phyloP scores from a whole-genome alignment of 2,329 filamentous ascomycete genomes.

The Monosporascus ibericus region DNA sequence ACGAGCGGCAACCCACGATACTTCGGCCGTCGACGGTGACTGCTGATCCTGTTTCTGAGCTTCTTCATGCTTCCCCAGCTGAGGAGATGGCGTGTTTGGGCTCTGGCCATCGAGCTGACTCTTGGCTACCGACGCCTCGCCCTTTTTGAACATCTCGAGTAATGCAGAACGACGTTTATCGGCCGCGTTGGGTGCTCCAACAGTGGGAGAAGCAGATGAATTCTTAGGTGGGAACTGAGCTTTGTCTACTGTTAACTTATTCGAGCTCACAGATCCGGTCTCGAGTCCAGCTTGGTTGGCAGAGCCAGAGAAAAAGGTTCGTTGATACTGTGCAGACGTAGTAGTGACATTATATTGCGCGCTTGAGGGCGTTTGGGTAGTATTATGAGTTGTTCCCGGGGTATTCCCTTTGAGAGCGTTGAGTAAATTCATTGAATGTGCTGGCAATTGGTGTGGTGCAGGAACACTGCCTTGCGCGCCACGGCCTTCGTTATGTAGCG shows the following conservation, averaged over 20 bases:
- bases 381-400: conserved; percentile 6
- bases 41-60: conserved; percentile 14
- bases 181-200: conserved; percentile 8
- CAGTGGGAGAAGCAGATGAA: background rate
- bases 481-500: conserved; percentile 11
- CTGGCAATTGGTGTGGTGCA: conserved; percentile 15
- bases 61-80: conserved; percentile 5
- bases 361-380: background rate
- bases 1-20: conserved; percentile 19
- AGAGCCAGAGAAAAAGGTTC: background rate
- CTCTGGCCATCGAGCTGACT: conserved; percentile 14
- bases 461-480: conserved; percentile 6
- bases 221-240: conserved; percentile 1
- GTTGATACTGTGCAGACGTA: conserved; percentile 2
- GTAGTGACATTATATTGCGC: conserved; percentile 8
- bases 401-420: conserved; percentile 34
- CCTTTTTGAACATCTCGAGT: conserved; percentile 49
- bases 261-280: background rate
- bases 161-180: conserved; percentile 42
- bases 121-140: conserved; percentile 20
- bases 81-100: conserved; percentile 4
- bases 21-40: conserved; percentile 17
- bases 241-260: conserved; percentile 4
- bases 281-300: background rate
- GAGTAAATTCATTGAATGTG: conserved; percentile 29